Base-by-base conservation (phyloP, 2,329 filamentous ascomycete species). In the Thelonectria discophora region DNA sequence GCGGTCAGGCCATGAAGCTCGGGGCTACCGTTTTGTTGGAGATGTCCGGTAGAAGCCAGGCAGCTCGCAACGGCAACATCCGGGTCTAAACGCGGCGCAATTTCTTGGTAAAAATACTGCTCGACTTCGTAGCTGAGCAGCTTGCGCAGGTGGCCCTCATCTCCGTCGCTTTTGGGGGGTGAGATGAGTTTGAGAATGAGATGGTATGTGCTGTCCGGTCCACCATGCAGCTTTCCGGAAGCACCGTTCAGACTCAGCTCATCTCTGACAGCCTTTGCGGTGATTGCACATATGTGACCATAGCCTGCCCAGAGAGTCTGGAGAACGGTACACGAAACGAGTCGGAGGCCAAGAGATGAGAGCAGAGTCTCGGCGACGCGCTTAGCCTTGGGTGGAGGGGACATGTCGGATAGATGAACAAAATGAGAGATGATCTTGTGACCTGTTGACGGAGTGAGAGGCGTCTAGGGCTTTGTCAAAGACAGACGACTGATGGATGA, bases 81-180 rank as follows among this genome's bases (percentile, higher is more conserved):
- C 0, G 74, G 69, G 0, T 75, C 70, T 2, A 90, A 72, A 0
- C 69, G 70, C 0, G 85, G 83, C 0, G 85, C 86, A 11, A 90
- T 73, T 2, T 82, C 72, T 2, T 76, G 77, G 71, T 91, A 91
- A 65, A 91, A 91, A 65, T 83, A 83, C 68, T 88, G 87, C 73
- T 91, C 88, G 3, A 89, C 86, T 47, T 87, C 80, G 65, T 91
- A 91, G 69, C 86, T 89, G 27, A 90, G 73, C 60, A 90, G 82
- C 69, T 91, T 91, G 7, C 88, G 82, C 0, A 86, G 67, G 65
- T 90, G 88, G 0, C 88, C 86, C 68, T 90, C 88, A 39, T 88
- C 83, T 3, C 75, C 67, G 0, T 55, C 47, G 0, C 54, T 63
- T 30, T 60, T 55, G 40, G 73, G 68, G 0, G 86, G 86, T 0